phyloP scores from a whole-genome alignment of 192 early-diverging fungal genomes.

The Coemansia sp. region DNA sequence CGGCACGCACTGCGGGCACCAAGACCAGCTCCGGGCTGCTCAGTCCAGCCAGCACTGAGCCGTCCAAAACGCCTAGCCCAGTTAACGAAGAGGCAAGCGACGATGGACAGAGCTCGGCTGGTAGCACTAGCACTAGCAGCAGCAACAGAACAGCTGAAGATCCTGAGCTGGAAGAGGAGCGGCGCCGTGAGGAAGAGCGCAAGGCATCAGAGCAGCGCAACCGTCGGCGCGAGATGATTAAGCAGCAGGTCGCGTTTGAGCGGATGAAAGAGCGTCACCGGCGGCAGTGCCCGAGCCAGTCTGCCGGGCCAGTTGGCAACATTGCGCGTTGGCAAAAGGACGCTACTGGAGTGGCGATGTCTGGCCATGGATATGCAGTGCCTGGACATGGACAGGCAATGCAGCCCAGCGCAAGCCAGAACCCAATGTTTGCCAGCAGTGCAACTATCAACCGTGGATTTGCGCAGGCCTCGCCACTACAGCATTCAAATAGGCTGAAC shows the following conservation, averaged over 20 bases:
- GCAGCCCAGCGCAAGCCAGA: constrained; percentile 4
- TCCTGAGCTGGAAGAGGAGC: constrained; percentile 34
- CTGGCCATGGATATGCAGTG: not conserved
- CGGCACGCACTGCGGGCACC: not conserved
- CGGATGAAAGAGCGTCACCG: constrained; percentile 56
- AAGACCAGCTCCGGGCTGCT: constrained; percentile 17
- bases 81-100: constrained; percentile 4
- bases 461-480: constrained; percentile 1
- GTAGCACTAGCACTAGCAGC: constrained; percentile 17
- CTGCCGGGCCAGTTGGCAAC: constrained; percentile 10
- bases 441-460: constrained; percentile 30
- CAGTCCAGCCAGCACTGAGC: constrained; percentile 30
- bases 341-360: constrained; percentile 6
- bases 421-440: constrained; percentile 20
- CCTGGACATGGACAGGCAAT: not conserved
- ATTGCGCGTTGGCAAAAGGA: constrained; percentile 49
- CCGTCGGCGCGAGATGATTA: constrained; percentile 51
- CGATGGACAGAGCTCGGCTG: constrained; percentile 11
- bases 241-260: constrained; percentile 56
- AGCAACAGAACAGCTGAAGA: constrained; percentile 25
- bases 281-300: constrained; percentile 32
- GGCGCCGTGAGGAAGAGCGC: constrained; percentile 52
- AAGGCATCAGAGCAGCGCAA: constrained; percentile 45
- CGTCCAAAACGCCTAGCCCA: constrained; percentile 11
- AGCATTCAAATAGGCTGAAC: not conserved